Conservation (phyloP, 2,329 filamentous ascomycete species). For the Daldinia sp. region DNA sequence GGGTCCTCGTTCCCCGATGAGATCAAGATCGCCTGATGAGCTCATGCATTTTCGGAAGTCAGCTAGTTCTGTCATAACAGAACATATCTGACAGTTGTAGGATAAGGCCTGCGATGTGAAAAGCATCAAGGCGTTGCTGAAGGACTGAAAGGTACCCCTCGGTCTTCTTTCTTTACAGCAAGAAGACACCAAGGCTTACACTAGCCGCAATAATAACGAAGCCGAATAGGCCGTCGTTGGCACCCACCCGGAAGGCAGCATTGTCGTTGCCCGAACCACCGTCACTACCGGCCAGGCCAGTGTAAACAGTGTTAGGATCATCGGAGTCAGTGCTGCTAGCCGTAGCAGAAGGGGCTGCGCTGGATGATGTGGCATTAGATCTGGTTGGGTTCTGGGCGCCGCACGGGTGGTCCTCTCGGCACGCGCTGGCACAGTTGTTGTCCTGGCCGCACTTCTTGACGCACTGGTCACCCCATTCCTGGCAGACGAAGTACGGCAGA, state of each 20-base stretch:
- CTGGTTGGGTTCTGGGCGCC: slow-evolving; percentile 71
- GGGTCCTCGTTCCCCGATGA: not conserved
- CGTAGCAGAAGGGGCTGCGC: slow-evolving; percentile 51
- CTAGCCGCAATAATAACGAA: slow-evolving; percentile 32
- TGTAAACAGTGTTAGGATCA: slow-evolving; percentile 50
- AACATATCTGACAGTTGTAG: not conserved
- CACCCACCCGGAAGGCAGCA: slow-evolving; percentile 33
- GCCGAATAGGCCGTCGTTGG: slow-evolving; percentile 28
- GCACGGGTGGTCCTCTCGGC: slow-evolving; percentile 74
- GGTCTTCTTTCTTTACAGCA: slow-evolving; percentile 24
- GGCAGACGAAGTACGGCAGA: slow-evolving; percentile 79
- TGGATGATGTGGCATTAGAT: slow-evolving; percentile 62
- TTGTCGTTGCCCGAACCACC: slow-evolving; percentile 20
- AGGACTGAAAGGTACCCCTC: not conserved
- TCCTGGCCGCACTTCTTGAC: slow-evolving; percentile 64
- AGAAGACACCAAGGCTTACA: slow-evolving; percentile 30
- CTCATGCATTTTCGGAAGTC: not conserved
- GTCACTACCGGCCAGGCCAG: slow-evolving; percentile 42
- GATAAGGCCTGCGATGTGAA: not conserved
- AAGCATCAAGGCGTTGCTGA: not conserved
- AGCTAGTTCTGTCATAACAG: not conserved
- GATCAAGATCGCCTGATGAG: not conserved
- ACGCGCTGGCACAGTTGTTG: slow-evolving; percentile 66
- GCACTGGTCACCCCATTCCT: slow-evolving; percentile 75
- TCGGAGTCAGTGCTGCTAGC: slow-evolving; percentile 49